Base-by-base conservation (phyloP, 805 yeast species). In the Saccharomycopsis fodiens region DNA sequence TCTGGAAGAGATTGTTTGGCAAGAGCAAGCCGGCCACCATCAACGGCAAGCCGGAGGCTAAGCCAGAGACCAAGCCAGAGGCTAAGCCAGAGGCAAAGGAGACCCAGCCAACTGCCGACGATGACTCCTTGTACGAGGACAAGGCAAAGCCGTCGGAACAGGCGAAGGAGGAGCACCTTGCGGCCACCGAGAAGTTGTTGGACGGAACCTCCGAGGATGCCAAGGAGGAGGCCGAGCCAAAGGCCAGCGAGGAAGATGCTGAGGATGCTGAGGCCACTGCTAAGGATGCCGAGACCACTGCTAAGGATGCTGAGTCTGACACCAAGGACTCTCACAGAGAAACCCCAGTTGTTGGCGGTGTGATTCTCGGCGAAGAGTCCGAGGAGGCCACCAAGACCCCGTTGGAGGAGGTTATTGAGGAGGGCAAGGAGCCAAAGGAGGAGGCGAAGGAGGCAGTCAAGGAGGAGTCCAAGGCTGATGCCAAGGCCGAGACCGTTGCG, bases 151-250 rank as follows among this genome's bases (percentile, higher is more conserved):
- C 36, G 20, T 5, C 5, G 7, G 27, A 22, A 12, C 37, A 22
- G 30, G 44, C 23, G 2, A 36, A 41, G 10, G 44, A 20, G n/a
- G 32, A 41, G 21, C n/a, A 17, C n/a, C 10, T 25, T 2, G 19
- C 31, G 39, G 25, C 39, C 21, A 30, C 15, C 16, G 20, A 21
- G 44, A 41, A 45, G 31, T 29, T 27, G 37, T 29, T 46, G 42
- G 19, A 17, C 19, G 37, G 25, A 39, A n/a, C n/a, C n/a, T n/a
- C n/a, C n/a, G 31, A 22, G 30, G 23, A 19, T 12, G 12, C 42
- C 31, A 21, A 37, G 22, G 27, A 37, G 22, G 22, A 37, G 22
- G 40, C 16, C 8, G 16, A 19, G 2, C n/a, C n/a, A n/a, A n/a
- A n/a, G n/a, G n/a, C n/a, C n/a, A n/a, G n/a, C n/a, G 40, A 37